Conservation (phyloP, 2,329 filamentous ascomycete species). For the Juglanconis oblonga region DNA sequence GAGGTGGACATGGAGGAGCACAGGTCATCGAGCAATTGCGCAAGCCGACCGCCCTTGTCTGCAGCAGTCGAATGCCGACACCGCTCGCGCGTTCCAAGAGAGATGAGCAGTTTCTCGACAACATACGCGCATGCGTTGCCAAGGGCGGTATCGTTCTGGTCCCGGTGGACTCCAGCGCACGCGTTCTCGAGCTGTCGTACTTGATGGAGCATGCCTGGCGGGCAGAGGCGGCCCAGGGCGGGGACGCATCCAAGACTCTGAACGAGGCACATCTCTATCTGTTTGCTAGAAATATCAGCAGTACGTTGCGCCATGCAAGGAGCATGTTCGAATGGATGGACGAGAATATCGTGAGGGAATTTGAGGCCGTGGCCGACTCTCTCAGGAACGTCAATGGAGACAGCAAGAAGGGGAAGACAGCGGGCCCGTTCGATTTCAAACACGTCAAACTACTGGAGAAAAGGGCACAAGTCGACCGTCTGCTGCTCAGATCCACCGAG, state of each 20-base stretch:
- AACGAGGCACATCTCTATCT: constrained; percentile 67
- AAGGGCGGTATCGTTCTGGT: constrained; percentile 90
- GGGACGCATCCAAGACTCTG: constrained; percentile 39
- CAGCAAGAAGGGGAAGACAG: constrained; percentile 49
- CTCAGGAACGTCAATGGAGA: constrained; percentile 42
- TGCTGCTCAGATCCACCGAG: constrained; percentile 49
- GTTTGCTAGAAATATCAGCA: constrained; percentile 80
- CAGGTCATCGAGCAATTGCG: constrained; percentile 92
- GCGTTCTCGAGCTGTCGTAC: constrained; percentile 88
- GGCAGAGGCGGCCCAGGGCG: constrained; percentile 52
- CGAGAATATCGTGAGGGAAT: constrained; percentile 87
- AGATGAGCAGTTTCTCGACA: constrained; percentile 80
- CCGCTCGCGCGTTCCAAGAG: constrained; percentile 70
- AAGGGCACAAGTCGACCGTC: constrained; percentile 72
- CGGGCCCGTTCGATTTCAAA: constrained; percentile 85
- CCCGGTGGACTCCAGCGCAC: constrained; percentile 91
- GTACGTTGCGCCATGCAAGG: constrained; percentile 84
- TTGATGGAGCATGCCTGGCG: constrained; percentile 91
- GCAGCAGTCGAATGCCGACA: constrained; percentile 78
- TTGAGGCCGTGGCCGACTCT: constrained; percentile 67
- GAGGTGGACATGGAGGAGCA: constrained; percentile 67
- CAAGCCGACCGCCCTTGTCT: constrained; percentile 90
- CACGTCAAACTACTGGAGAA: constrained; percentile 81
- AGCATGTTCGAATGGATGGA: constrained; percentile 99
- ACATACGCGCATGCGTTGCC: constrained; percentile 73